Evolutionary conservation across 352 stramenopile genomes (phyloP).

Genomic region (Globisporangium radiosum): DNA sequence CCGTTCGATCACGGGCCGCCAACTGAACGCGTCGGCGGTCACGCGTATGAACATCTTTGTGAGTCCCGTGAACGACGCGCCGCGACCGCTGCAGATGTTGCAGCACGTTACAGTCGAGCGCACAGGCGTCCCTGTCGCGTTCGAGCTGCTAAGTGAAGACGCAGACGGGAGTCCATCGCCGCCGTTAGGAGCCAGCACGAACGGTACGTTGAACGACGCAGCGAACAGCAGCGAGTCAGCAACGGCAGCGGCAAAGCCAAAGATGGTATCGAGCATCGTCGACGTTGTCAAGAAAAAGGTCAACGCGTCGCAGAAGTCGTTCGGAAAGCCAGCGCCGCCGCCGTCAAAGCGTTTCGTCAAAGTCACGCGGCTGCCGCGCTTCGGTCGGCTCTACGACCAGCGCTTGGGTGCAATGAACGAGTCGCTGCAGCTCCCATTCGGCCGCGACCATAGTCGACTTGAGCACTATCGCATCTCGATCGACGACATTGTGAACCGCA

Average conservation of each 20-base stretch:
- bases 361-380: constrained; percentile 38
- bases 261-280: not conserved
- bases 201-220: not conserved
- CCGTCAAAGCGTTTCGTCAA: constrained; percentile 21
- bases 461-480: constrained; percentile 25
- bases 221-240: not conserved
- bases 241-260: not conserved
- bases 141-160: constrained; percentile 39
- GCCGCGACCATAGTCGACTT: constrained; percentile 10
- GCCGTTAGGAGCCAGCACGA: not conserved
- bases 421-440: constrained; percentile 3
- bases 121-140: constrained; percentile 11
- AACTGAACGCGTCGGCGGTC: constrained; percentile 17
- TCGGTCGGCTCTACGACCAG: constrained; percentile 52
- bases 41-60: constrained; percentile 51
- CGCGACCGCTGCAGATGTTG: constrained; percentile 15
- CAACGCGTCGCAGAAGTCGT: not conserved
- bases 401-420: constrained; percentile 19
- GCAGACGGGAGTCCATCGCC: constrained; percentile 20
- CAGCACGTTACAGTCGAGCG: constrained; percentile 18
- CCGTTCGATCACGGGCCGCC: constrained; percentile 17
- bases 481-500: constrained; percentile 13
- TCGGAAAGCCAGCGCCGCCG: not conserved
- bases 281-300: not conserved
- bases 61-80: constrained; percentile 38